Base-by-base conservation (phyloP, 345 rosid genomes). In the Eutrema yunnanense region DNA sequence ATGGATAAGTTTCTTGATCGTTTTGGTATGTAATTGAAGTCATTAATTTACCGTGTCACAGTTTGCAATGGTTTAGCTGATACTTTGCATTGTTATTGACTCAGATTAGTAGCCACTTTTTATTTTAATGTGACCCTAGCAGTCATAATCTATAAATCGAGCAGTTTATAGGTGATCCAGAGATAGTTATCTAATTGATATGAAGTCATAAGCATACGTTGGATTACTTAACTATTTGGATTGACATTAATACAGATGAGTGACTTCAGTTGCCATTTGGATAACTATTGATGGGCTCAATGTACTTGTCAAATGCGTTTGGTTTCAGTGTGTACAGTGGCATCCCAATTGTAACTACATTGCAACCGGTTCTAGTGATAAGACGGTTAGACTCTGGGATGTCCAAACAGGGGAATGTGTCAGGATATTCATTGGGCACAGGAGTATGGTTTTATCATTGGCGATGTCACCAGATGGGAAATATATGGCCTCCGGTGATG, bases 401-500 rank as follows among this genome's bases (percentile, higher is more conserved):
- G 94, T 92, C 13, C 87, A 87, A 72, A 92, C 90, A 6, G 98
- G 99, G 75, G 97, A 92, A 55, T 92, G 98, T 69, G 92, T 85
- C 36, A 80, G 99, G 29, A 87, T 88, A 68, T 96, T 90, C 74
- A 85, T 96, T 61, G 98, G 98, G 49, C 80, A 77, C 77, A 78
- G 81, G 61, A 78, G 78, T 53, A 78, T 78, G 81, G 85, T 96
- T 59, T 67, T 92, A 56, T 92, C 97, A 9, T 64, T 96, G 73
- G 94, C 98, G 10, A 86, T 96, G 90, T 92, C 97, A 55, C 95
- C 97, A n/a, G 97, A 92, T 63, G 99, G 99, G 58, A 90, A 90
- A 19, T 88, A 87, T 68, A 86, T 90, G 98, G 97, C 98, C 40
- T 95, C 98, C 10, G 99, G 91, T 34, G 99, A 92, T 79, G 98